phyloP scores from a whole-genome alignment of 2,329 filamentous ascomycete species.

The Talaromyces funiculosus region DNA sequence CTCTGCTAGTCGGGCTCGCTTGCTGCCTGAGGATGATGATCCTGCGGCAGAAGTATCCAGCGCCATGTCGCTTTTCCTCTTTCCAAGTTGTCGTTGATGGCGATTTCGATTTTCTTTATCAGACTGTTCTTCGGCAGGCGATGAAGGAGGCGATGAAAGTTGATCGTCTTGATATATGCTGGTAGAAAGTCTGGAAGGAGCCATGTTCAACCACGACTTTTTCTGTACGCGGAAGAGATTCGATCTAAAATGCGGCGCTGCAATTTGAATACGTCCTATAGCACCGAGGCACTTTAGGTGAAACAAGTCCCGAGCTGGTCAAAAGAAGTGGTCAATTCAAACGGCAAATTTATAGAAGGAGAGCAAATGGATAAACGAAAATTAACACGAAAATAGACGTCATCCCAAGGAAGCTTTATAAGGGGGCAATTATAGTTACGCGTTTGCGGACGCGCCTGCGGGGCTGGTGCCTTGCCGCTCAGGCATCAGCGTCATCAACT shows the following conservation, averaged over 20 bases:
- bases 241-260: constrained; percentile 4
- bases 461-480: not conserved
- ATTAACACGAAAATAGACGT: constrained; percentile 5
- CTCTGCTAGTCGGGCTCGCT: constrained; percentile 42
- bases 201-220: constrained; percentile 4
- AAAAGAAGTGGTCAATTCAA: not conserved
- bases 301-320: not conserved
- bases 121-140: constrained; percentile 19
- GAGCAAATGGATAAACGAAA: not conserved
- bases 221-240: not conserved
- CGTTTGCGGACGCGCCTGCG: not conserved
- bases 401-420: not conserved
- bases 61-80: constrained; percentile 41
- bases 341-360: not conserved
- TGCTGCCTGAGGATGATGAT: constrained; percentile 30
- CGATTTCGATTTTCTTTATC: constrained; percentile 46
- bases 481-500: not conserved
- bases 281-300: not conserved
- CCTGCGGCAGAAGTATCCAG: constrained; percentile 31
- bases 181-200: not conserved
- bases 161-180: not conserved
- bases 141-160: constrained; percentile 2
- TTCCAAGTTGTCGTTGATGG: constrained; percentile 26
- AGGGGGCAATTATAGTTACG: not conserved
- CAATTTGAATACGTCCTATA: not conserved